phyloP scores from a whole-genome alignment of 1,139 yeast species.

The Taphrina betulina region DNA sequence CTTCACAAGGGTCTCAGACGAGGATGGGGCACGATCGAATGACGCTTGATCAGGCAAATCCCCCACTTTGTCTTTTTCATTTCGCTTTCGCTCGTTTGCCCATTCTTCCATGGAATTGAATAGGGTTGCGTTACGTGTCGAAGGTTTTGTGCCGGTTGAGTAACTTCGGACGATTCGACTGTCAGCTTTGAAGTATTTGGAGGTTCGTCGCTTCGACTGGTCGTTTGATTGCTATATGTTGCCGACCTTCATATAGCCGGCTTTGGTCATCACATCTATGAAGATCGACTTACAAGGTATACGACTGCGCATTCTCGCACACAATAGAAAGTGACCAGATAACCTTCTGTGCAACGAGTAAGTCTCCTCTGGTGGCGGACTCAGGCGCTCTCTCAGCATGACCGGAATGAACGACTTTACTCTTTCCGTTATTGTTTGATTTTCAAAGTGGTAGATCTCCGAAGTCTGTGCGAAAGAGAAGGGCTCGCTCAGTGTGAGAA shows the following conservation, averaged over 20 bases:
- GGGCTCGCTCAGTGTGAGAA: slow-evolving; percentile 89
- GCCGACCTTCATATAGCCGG: slow-evolving; percentile 22
- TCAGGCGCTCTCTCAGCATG: slow-evolving; percentile 85
- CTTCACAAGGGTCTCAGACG: no score
- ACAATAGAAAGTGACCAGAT: slow-evolving; percentile 87
- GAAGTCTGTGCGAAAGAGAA: slow-evolving; percentile 56
- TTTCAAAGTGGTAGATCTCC: slow-evolving; percentile 60
- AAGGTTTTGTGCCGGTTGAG: no score
- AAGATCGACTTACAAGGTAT: slow-evolving; percentile 82
- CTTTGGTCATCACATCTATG: slow-evolving; percentile 59
- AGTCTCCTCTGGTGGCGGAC: slow-evolving; percentile 99
- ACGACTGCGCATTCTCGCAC: slow-evolving; percentile 79
- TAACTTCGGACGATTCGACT: no score
- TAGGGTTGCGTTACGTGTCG: no score
- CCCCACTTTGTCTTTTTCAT: no score
- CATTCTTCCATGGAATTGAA: no score
- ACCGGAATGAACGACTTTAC: slow-evolving; percentile 80
- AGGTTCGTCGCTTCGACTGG: no score
- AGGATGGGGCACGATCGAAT: no score
- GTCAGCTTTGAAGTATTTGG: no score
- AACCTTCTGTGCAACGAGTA: slow-evolving; percentile 91
- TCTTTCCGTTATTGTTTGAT: slow-evolving; percentile 90
- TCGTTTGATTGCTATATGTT: no score
- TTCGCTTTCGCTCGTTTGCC: no score
- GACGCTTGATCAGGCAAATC: no score